A percentile compares a stretch with the other conserved stretches of the same genome.
Conservation (phyloP, 139 green algal species). For the Chlamydomonas sphaeroides region DNA sequence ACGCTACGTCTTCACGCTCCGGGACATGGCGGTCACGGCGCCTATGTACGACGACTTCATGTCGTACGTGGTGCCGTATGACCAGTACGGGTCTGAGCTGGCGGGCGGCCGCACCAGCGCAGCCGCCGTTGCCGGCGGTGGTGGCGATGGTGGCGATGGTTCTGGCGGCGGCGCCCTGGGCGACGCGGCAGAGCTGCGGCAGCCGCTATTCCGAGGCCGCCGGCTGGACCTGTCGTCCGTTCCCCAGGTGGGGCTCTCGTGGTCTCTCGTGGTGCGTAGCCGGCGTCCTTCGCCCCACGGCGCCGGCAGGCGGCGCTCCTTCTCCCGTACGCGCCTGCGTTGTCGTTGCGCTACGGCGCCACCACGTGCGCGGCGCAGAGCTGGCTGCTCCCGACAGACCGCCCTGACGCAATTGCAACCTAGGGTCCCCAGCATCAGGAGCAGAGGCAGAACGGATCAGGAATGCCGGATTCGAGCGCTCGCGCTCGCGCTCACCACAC, state of each 20-base stretch:
- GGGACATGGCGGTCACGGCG: conserved; percentile 12
- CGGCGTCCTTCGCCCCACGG: too few relatives aligned
- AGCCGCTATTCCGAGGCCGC: conserved; percentile 25
- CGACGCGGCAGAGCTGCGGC: neutral
- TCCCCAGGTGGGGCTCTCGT: conserved; percentile 32
- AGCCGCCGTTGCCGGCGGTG: neutral
- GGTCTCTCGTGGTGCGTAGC: too few relatives aligned
- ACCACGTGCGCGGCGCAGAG: too few relatives aligned
- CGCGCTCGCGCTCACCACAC: neutral
- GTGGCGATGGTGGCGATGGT: neutral
- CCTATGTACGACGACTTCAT: conserved; percentile 54
- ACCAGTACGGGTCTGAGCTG: too few relatives aligned
- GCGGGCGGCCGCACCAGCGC: too few relatives aligned
- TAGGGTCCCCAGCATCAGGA: too few relatives aligned
- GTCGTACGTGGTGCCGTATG: conserved; percentile 40
- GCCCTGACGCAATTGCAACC: too few relatives aligned
- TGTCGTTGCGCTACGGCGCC: too few relatives aligned
- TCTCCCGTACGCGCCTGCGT: too few relatives aligned
- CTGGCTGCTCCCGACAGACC: too few relatives aligned
- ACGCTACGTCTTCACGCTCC: conserved; percentile 45
- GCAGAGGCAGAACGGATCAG: too few relatives aligned
- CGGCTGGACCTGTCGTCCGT: conserved; percentile 6
- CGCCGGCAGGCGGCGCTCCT: too few relatives aligned
- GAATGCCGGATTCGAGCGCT: neutral
- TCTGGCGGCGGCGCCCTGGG: neutral